Evolutionary conservation across 768 basidiomycete species (phyloP).

Genomic region (Kondoa malvinella): DNA sequence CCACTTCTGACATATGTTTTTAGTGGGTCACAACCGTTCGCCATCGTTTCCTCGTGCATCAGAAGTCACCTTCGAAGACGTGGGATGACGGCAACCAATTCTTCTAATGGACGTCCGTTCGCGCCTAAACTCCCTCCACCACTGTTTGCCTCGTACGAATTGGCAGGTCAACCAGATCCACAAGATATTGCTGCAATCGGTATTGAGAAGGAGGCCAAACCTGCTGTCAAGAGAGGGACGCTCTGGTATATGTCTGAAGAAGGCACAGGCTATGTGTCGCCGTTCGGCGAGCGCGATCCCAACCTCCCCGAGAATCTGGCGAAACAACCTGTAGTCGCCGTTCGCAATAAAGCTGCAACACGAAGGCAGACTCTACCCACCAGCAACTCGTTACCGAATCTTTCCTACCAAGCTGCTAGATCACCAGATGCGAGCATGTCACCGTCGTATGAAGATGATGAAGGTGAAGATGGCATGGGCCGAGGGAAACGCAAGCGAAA

Average conservation of each 20-base stretch:
- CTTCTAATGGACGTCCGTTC: conserved; percentile 13
- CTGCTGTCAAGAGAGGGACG: conserved; percentile 27
- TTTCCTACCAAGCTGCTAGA: neutral
- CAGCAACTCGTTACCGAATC: neutral
- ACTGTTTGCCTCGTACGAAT: conserved; percentile 25
- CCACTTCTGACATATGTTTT: neutral
- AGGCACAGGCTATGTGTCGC: conserved; percentile 19
- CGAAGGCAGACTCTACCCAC: neutral
- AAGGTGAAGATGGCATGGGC: conserved; percentile 19
- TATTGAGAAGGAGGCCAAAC: conserved; percentile 21
- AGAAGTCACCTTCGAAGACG: conserved; percentile 21
- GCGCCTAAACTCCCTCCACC: conserved; percentile 15
- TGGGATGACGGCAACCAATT: neutral
- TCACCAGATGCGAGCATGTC: conserved; percentile 9
- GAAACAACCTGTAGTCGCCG: conserved; percentile 8
- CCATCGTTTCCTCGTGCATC: conserved; percentile 26
- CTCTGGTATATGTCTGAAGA: conserved; percentile 27
- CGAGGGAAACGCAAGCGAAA: conserved; percentile 24
- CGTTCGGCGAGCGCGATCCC: conserved; percentile 9
- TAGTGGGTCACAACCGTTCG: conserved; percentile 26
- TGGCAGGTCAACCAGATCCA: conserved; percentile 20
- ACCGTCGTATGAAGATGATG: conserved; percentile 14
- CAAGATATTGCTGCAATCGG: conserved; percentile 25
- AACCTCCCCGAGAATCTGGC: neutral
- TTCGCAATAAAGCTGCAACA: conserved; percentile 2